Evolutionary conservation across 2,329 filamentous ascomycete genomes (phyloP).

Genomic region (Elsinoe batatas): DNA sequence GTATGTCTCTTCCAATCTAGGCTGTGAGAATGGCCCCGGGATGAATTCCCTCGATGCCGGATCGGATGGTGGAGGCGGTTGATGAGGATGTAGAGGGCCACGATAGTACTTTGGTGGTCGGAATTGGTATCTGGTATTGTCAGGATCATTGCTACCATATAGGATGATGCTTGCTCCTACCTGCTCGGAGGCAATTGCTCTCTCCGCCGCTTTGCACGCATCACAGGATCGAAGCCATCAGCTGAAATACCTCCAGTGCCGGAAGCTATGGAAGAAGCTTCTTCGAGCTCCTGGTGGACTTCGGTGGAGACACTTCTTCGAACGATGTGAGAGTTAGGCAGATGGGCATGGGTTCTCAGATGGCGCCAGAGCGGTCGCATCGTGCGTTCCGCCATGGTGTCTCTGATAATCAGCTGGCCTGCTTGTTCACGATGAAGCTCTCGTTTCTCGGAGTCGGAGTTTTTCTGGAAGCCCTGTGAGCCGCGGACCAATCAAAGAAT

Average conservation of each 20-base stretch:
- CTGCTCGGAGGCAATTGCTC: conserved; percentile 42
- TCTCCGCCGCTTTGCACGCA: conserved; percentile 33
- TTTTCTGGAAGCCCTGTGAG: no score
- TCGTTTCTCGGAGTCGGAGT: no score
- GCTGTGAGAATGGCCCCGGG: conserved; percentile 81
- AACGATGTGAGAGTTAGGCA: neutral
- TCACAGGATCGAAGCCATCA: conserved; percentile 41
- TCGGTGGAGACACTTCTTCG: conserved; percentile 22
- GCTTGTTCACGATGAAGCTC: neutral
- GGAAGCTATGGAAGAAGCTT: conserved; percentile 35
- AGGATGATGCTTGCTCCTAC: no score
- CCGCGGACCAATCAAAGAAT: no score
- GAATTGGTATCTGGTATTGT: conserved; percentile 93
- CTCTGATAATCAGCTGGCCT: no score
- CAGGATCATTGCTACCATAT: no score
- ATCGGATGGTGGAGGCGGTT: conserved; percentile 77
- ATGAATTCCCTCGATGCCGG: conserved; percentile 79
- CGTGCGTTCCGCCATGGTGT: conserved; percentile 7
- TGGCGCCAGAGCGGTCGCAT: conserved; percentile 4
- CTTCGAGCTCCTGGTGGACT: conserved; percentile 37
- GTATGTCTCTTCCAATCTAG: conserved; percentile 83
- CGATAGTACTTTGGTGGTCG: conserved; percentile 91
- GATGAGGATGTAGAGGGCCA: conserved; percentile 84
- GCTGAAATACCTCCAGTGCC: conserved; percentile 29
- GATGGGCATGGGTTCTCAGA: neutral